Evolutionary conservation across 163 green algal species (phyloP), one percentile per base, ranked within the genome.

Genomic region (Chloromonas sp.): DNA sequence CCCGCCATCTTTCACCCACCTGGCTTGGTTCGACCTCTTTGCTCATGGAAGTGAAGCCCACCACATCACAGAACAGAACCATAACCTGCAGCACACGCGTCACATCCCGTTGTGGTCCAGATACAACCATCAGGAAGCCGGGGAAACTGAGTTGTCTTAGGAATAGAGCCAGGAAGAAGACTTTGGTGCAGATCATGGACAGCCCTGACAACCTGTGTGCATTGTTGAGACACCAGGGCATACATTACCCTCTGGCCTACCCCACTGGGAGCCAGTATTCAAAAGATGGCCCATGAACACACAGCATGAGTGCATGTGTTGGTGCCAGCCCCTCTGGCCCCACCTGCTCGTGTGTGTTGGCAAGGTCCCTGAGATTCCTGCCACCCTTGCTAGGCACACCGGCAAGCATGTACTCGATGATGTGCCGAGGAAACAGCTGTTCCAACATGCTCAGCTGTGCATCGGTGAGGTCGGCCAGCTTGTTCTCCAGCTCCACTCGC

Each of bases 381-480:
- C 78, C 85, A 70, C 85, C 82, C 74, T 86, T 86, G 60, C 81
- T 82, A 14, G 85, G 81, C 61, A 84, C 85, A 1, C 85, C 60
- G 0, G 83, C 84, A 1, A 91, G 85, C 88, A 91, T 91, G 86
- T 90, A 91, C 88, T 91, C 88, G 59, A 91, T 91, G 70, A 91
- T 87, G 78, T 91, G 88, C 15, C 88, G 86, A 0, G 88, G 88
- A 81, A 91, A 91, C 3, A 91, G 85, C 86, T 91, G 86, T 79
- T 89, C 86, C 59, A 89, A 58, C 86, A 91, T 89, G 58, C 88
- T 82, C 60, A 91, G 84, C 87, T 93, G 90, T 62, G 91, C 89
- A 61, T 91, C 88, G 58, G 88, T 95, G 0, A 93, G 87, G 66
- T 89, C 83, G 15, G 87, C 87, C 59, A 95, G 78, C 60, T 89